Percentiles rank a stretch among this genome's conserved stretches.
phyloP scores from a whole-genome alignment of 2,329 filamentous ascomycete genomes.

The Phoma herbarum region DNA sequence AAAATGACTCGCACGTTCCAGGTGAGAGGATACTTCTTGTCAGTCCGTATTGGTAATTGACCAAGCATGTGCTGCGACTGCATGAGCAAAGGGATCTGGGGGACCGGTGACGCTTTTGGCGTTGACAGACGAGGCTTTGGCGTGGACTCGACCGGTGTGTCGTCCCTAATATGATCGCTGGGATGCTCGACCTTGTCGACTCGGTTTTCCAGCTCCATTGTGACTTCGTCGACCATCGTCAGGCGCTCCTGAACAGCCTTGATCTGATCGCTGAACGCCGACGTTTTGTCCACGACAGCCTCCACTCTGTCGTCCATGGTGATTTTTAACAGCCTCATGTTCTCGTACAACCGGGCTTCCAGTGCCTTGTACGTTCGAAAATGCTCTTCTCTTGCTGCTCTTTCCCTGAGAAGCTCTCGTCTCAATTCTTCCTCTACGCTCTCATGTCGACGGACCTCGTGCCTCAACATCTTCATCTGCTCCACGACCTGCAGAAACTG shows the following conservation, averaged over 20 bases:
- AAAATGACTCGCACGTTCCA: slow-evolving; percentile 52
- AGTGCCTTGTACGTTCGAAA: slow-evolving; percentile 45
- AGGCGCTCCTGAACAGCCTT: slow-evolving; percentile 48
- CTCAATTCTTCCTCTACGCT: slow-evolving; percentile 49
- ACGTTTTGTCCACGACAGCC: slow-evolving; percentile 52
- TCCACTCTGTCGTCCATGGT: slow-evolving; percentile 53
- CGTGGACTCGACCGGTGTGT: slow-evolving; percentile 43
- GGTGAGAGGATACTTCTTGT: slow-evolving; percentile 49
- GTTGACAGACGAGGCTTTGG: slow-evolving; percentile 36
- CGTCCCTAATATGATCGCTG: slow-evolving; percentile 37
- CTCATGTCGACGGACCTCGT: slow-evolving; percentile 46
- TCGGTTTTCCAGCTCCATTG: slow-evolving; percentile 52
- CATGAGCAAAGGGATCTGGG: slow-evolving; percentile 42
- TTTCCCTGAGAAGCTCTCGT: slow-evolving; percentile 48
- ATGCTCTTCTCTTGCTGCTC: slow-evolving; percentile 46
- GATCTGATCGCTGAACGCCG: slow-evolving; percentile 50
- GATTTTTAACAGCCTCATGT: slow-evolving; percentile 50
- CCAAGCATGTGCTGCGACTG: slow-evolving; percentile 41
- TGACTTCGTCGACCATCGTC: slow-evolving; percentile 51
- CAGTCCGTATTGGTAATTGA: slow-evolving; percentile 49
- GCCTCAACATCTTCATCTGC: slow-evolving; percentile 48
- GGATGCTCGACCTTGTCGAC: slow-evolving; percentile 47
- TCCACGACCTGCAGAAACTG: slow-evolving; percentile 49
- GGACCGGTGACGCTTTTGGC: slow-evolving; percentile 37
- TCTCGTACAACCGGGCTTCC: slow-evolving; percentile 50